A percentile compares a stretch with the other conserved stretches of the same genome.
phyloP scores from a whole-genome alignment of 371 early-diverging fungal species.

The Vittaforma corneae region DNA sequence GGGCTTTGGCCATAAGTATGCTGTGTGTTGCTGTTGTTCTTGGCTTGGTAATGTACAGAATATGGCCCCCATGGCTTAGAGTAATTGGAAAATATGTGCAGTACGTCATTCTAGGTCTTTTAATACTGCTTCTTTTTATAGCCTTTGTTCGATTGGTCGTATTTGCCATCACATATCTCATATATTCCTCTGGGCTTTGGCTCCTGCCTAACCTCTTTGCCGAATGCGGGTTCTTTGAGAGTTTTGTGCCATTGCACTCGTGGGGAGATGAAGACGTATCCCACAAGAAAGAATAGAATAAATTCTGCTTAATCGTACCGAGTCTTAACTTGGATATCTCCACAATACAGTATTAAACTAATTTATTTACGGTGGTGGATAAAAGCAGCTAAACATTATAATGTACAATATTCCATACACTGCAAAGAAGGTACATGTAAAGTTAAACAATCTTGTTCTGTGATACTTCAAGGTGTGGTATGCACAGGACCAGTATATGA shows the following conservation, averaged over 20 bases:
- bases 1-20: slow-evolving; percentile 66
- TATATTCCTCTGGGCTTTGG: slow-evolving; percentile 80
- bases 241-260: slow-evolving; percentile 83
- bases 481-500: slow-evolving; percentile 51
- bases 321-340: no score
- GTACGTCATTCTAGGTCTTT: slow-evolving; percentile 65
- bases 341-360: neutral
- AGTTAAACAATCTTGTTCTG: slow-evolving; percentile 4
- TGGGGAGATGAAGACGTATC: slow-evolving; percentile 60
- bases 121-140: slow-evolving; percentile 76
- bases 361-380: slow-evolving; percentile 23
- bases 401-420: slow-evolving; percentile 42
- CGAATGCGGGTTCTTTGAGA: slow-evolving; percentile 88
- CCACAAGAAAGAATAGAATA: slow-evolving; percentile 20
- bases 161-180: slow-evolving; percentile 67
- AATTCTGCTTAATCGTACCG: no score
- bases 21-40: slow-evolving; percentile 68
- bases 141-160: slow-evolving; percentile 76
- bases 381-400: slow-evolving; percentile 14
- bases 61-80: slow-evolving; percentile 78
- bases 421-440: neutral
- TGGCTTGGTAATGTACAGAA: slow-evolving; percentile 84
- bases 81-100: slow-evolving; percentile 70
- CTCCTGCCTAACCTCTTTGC: slow-evolving; percentile 96
- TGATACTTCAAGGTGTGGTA: slow-evolving; percentile 23